A percentile compares a stretch with the other conserved stretches of the same genome.
phyloP scores from a whole-genome alignment of 1,139 yeast genomes.

The Casaregolazyma suthepensis region DNA sequence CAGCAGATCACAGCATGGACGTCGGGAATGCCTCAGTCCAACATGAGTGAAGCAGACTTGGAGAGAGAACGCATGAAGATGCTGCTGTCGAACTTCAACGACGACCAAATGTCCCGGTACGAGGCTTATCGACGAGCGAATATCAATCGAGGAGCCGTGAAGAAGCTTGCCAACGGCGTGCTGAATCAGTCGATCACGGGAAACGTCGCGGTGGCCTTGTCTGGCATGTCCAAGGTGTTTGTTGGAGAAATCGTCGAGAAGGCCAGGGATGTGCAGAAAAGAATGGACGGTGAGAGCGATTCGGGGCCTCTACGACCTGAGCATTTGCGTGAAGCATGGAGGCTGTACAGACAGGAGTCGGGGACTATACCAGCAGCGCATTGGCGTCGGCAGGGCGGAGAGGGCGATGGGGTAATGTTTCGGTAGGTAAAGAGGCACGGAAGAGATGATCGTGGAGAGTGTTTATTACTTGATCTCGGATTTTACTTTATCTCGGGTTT shows the following conservation, averaged over 20 bases:
- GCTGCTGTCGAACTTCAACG: slow-evolving; percentile 64
- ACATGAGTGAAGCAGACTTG: slow-evolving; percentile 16
- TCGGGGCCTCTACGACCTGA: slow-evolving; percentile 69
- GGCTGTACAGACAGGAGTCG: slow-evolving; percentile 60
- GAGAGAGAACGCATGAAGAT: slow-evolving; percentile 53
- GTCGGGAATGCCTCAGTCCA: neutral
- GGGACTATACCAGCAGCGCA: slow-evolving; percentile 57
- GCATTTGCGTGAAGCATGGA: slow-evolving; percentile 85
- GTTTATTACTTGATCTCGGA: too few relatives aligned
- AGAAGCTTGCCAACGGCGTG: slow-evolving; percentile 72
- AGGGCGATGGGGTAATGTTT: slow-evolving; percentile 61
- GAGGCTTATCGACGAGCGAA: slow-evolving; percentile 84
- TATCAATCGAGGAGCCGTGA: slow-evolving; percentile 71
- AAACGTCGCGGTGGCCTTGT: slow-evolving; percentile 72
- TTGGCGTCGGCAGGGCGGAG: slow-evolving; percentile 71
- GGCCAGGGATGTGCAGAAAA: slow-evolving; percentile 54
- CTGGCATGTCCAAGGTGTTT: slow-evolving; percentile 84
- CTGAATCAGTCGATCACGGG: slow-evolving; percentile 80
- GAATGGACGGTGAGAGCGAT: slow-evolving; percentile 29
- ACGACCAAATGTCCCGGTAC: slow-evolving; percentile 81
- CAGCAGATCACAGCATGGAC: neutral
- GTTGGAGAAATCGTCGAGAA: slow-evolving; percentile 82
- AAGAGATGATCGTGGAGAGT: too few relatives aligned
- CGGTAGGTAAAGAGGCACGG: too few relatives aligned
- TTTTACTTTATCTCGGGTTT: too few relatives aligned